Percentiles rank a stretch among this genome's conserved stretches.
Conservation (phyloP, 2,329 filamentous ascomycete genomes). For the Byssoonygena ceratinophila region DNA sequence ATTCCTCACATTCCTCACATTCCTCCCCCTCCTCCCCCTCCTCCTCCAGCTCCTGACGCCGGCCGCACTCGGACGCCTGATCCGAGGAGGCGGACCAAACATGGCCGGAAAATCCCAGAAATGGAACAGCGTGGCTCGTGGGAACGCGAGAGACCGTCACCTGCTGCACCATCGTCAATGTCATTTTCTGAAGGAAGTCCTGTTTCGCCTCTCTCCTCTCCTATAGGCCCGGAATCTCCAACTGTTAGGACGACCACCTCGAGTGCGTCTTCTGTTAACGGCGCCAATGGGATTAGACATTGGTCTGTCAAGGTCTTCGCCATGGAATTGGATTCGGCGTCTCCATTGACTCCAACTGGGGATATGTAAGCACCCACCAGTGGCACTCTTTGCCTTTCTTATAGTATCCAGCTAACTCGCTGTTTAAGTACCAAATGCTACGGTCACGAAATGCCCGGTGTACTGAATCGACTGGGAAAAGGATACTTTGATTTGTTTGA, state of each 20-base stretch:
- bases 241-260: neutral
- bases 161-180: slow-evolving; percentile 20
- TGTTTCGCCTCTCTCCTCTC: slow-evolving; percentile 1
- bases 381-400: neutral
- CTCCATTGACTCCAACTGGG: slow-evolving; percentile 21
- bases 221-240: neutral
- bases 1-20: neutral
- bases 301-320: slow-evolving; percentile 36
- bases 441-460: slow-evolving; percentile 22
- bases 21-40: neutral
- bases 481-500: slow-evolving; percentile 32
- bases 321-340: slow-evolving; percentile 22
- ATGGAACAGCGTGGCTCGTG: slow-evolving; percentile 7
- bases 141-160: slow-evolving; percentile 14
- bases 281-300: slow-evolving; percentile 21
- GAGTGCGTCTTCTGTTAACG: neutral
- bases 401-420: neutral
- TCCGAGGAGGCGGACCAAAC: neutral
- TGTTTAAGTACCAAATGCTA: slow-evolving; percentile 28
- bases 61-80: neutral
- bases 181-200: slow-evolving; percentile 19
- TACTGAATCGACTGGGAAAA: slow-evolving; percentile 26
- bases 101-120: slow-evolving; percentile 1
- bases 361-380: slow-evolving; percentile 23
- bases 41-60: neutral